Base-by-base conservation (phyloP, 1,284 basidiomycete genomes). In the Tetrapyrgos nigripes region DNA sequence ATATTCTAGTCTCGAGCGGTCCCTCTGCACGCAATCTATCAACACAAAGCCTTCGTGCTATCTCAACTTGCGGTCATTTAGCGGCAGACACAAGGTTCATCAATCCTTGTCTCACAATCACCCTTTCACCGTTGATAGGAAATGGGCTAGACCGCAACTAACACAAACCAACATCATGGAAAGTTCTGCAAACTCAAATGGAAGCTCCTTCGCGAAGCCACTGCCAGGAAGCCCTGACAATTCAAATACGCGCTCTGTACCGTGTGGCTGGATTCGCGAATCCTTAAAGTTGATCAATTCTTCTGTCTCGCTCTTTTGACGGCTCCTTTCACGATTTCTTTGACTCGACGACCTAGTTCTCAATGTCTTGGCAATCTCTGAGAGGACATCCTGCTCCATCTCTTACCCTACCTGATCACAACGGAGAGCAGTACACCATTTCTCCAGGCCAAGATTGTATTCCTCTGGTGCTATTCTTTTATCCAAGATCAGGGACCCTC, bases 391-490 rank as follows among this genome's bases (percentile, higher is more conserved):
- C 70, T 3, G 86, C 85, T 0, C 87, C 87, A 0, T 62, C 76
- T 1, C 68, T 89, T 56, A 78, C 79, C 14, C 73, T 87, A 5
- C 80, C 78, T 4, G 74, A 81, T 57, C 73, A 78, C 5, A 77
- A 83, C 48, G 86, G 83, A 13, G 69, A 81, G 52, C 67, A 73
- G 9, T 86, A 78, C 66, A 79, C 75, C 21, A 73, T 88, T 53
- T 79, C 74, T 31, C 83, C 83, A 2, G 80, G 78, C 21, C 70
- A 70, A 19, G 74, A 73, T 43, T 80, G 76, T 55, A 68, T 77
- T 58, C 86, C 87, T 1, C 82, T 83, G 23, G 89, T 83, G 4
- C 61, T 93, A 47, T 92, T 93, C 79, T 93, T 94, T 76, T 91
- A 88, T 63, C 89, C 88, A 19, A 80, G 83, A 66, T 83, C 88